Conservation (phyloP, 176 grass and related monocot species). For the Pontederia paniculata region DNA sequence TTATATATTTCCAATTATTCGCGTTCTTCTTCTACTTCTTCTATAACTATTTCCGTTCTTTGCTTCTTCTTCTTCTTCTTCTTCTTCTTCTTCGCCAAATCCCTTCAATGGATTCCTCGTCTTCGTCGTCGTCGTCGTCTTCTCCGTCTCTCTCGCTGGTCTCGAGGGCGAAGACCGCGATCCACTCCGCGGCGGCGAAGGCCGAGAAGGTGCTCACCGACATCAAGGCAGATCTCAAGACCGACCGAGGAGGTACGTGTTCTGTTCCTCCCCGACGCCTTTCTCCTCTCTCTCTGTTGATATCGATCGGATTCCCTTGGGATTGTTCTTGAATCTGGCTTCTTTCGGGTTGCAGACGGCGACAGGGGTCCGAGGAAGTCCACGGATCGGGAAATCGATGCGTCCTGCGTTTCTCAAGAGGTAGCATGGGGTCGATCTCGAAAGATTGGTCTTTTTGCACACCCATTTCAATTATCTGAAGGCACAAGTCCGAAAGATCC, state of each 20-base stretch:
- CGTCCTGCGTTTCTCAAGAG: background rate
- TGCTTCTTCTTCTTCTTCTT: background rate
- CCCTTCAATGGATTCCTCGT: slow-evolving; percentile 8
- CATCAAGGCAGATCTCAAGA: slow-evolving; percentile 58
- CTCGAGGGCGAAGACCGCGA: slow-evolving; percentile 67
- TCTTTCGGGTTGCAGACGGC: slow-evolving; percentile 27
- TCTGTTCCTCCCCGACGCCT: slow-evolving; percentile 10
- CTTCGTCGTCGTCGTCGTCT: slow-evolving; percentile 9
- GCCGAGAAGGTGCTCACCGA: slow-evolving; percentile 69
- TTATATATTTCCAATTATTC: no score
- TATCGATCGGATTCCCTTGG: slow-evolving; percentile 7
- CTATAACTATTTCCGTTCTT: background rate
- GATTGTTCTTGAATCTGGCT: background rate
- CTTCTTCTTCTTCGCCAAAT: background rate
- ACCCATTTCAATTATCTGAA: background rate
- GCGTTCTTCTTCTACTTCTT: no score
- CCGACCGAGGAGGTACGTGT: slow-evolving; percentile 40
- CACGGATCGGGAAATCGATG: slow-evolving; percentile 49
- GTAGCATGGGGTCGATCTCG: background rate
- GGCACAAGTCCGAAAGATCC: no score
- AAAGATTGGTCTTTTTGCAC: background rate
- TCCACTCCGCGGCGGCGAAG: slow-evolving; percentile 75
- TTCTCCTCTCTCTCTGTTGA: background rate
- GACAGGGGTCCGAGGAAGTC: slow-evolving; percentile 44
- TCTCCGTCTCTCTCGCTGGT: slow-evolving; percentile 46